Base-by-base conservation (phyloP, 2,329 filamentous ascomycete genomes). In the Colletotrichum melonis region DNA sequence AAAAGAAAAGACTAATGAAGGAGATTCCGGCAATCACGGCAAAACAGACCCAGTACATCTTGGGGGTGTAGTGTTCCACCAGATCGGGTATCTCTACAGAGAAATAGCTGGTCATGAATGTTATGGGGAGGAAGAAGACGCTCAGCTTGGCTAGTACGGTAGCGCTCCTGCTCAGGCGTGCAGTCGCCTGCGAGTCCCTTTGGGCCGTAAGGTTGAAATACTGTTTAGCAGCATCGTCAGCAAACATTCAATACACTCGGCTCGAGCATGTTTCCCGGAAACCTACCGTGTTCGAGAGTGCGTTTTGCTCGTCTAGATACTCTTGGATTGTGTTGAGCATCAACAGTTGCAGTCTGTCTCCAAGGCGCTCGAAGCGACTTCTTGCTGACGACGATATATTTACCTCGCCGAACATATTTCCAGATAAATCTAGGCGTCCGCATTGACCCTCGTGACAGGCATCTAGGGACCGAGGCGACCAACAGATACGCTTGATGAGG, bases 171-270 rank as follows among this genome's bases (percentile, higher is more conserved):
- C 92, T 94, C 24, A 95, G 86, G 24, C 91, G 88, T 72, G 94
- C 92, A 12, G 94, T 93, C 4, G 91, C 90, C 75, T 91, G 89
- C 0, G 92, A 93, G 80, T 95, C 92, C 79, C 93, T 94, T 78
- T 94, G 90, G 22, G 92, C 90, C 71, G 93, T 94, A 75, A 95
- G 87, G 80, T 93, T 94, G 86, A 95, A 95, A 80, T 94, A 94
- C 91, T 93, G 72, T 30, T 49, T 11, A 16, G 4, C 73, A 63
- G n/a, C 49, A 56, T 7, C 26, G 42, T 14, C 60, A 67, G 54
- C 12, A 26, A 22, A 16, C 26, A 38, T 16, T 5, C 7, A 22
- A 32, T 26, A 24, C 52, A 42, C 24, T 19, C 19, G 26, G n/a
- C 49, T 5, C 12, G 60, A 35, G 16, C 11, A 9, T 56, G 32